Base-by-base conservation (phyloP, 306 rosid species). In the Begonia fuchsioides region DNA sequence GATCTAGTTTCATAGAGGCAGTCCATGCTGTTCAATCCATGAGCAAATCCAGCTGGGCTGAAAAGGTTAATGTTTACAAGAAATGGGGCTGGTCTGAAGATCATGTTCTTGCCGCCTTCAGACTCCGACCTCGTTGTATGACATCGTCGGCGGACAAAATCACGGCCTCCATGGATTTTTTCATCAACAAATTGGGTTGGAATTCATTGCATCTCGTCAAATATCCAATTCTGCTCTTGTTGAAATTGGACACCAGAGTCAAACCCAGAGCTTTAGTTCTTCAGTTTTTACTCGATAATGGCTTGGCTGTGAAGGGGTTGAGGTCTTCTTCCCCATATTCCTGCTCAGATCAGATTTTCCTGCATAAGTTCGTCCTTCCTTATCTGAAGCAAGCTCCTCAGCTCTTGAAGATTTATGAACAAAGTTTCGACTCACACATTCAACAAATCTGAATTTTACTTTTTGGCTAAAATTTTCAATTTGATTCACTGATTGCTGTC, bases 81-180 rank as follows among this genome's bases (percentile, higher is more conserved):
- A 69, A 54, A 32, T 74, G 76, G 80, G 80, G 76, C 18, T 66
- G 72, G 66, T 66, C 70, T 38, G 68, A 74, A 18, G 57, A 74
- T 9, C 12, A 13, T 3, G 14, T 39, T 39, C 9, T 49, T 40
- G 38, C 61, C 6, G 50, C 68, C 13, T 69, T 74, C 62, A 1
- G 41, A 26, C 47, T 11, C 17, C 13, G 47, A 51, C 80, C 80
- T 0, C 61, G 65, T 44, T 65, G 62, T 15, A 66, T 69, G 80
- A 2, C 49, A n/a, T 11, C 39, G 3, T 74, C 80, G 32, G 58
- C 51, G 53, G 32, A 18, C 0, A 74, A 74, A 38, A 59, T 66
- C 50, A 60, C 5, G 51, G 43, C 40, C 14, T 54, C 51, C n/a
- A 66, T 69, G 57, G 58, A 52, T 19, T 66, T 43, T 43, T 70